Evolutionary conservation across 257 asterid species (phyloP), one percentile per base, ranked within the genome.

Genomic region (Petrea volubilis): DNA sequence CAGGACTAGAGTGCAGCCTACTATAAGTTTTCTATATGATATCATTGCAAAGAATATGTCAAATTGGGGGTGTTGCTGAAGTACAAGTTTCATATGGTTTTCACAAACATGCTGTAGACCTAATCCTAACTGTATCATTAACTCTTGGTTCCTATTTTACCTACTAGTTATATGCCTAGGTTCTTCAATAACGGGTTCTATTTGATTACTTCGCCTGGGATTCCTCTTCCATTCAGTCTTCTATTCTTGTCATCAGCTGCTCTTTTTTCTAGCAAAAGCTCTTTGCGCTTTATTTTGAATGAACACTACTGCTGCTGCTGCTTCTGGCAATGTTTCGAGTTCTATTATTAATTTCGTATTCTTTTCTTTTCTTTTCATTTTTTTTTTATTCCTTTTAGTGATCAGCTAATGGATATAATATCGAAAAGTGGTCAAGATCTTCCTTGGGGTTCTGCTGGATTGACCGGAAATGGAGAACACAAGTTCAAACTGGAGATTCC

Each of bases 341-440:
- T 3, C 17, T 33, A 10, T 40, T 13, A 10, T 25, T 36, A 41
- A 40, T 7, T 53, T 15, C 24, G 17, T 10, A 28, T 15, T 12
- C 33, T 40, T 24, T 18, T 9, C 47, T 21, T 77, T 64, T 38
- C 11, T 23, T 36, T 11, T 49, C 24, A 21, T 38, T 61, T 58
- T 31, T 27, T 77, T 31, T 27, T 77, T 3, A 52, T 50, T 20
- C 31, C 12, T 56, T 73, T 27, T 60, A 55, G 18, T 31, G 64
- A 46, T 64, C 73, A 76, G 84, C 13, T 33, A 36, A 34, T 12
- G 27, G 34, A 33, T n/a, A 49, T 18, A 23, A 17, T 18, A 23
- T 20, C 43, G 28, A 15, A 40, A 56, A n/a, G 41, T 13, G 27
- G 41, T 6, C 14, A 58, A 31, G 5, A 64, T 27, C 43, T 25